Percentiles rank a stretch among this genome's conserved stretches.
phyloP scores from a whole-genome alignment of 495 filamentous ascomycete species.

The Penicillium mononematosum region DNA sequence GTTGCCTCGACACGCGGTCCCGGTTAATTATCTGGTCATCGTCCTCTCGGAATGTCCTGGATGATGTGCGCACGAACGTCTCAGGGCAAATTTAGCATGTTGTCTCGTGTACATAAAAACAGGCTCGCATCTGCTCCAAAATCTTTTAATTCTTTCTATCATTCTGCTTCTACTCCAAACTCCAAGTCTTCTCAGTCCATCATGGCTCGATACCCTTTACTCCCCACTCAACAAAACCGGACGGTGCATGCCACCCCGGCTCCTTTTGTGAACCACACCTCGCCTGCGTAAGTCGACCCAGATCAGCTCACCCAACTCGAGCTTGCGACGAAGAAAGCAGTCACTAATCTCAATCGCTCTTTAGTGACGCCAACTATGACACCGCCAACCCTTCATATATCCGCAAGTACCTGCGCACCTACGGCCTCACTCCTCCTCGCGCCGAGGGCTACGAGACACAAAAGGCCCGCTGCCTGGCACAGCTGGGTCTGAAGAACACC shows the following conservation, averaged over 20 bases:
- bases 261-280: constrained; percentile 36
- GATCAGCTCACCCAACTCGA: not conserved
- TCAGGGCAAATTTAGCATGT: constrained; percentile 37
- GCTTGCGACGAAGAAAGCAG: not conserved
- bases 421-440: constrained; percentile 68
- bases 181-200: constrained; percentile 25
- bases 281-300: constrained; percentile 37
- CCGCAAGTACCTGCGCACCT: constrained; percentile 66
- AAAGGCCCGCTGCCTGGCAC: constrained; percentile 66
- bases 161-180: constrained; percentile 22
- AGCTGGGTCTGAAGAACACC: constrained; percentile 74
- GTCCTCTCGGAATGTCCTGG: constrained; percentile 41
- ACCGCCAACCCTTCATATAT: constrained; percentile 63
- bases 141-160: constrained; percentile 26
- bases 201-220: constrained; percentile 37
- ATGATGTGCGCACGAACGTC: constrained; percentile 30
- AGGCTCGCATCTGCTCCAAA: constrained; percentile 22
- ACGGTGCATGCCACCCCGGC: constrained; percentile 39
- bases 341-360: not conserved
- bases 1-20: constrained; percentile 28
- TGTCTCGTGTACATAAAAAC: constrained; percentile 42
- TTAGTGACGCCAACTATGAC: constrained; percentile 53
- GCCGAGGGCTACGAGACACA: constrained; percentile 70
- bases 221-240: constrained; percentile 44
- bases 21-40: constrained; percentile 34